Evolutionary conservation across 2,329 filamentous ascomycete species (phyloP).

Genomic region (Stromatinia cepivora): DNA sequence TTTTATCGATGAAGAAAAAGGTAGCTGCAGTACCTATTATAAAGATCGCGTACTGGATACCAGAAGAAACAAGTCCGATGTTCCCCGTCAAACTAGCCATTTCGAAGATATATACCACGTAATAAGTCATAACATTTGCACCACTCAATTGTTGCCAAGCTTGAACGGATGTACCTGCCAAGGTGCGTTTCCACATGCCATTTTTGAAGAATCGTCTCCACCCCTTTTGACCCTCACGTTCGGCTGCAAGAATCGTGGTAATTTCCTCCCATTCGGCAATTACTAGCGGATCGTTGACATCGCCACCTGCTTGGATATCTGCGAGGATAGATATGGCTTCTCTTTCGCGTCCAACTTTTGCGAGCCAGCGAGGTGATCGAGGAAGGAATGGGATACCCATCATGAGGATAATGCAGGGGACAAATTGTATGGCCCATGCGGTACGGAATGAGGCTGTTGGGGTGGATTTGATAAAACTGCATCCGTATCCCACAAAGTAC

Average conservation of each 20-base stretch:
- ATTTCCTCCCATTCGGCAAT: constrained; percentile 59
- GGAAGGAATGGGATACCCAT: constrained; percentile 48
- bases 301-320: constrained; percentile 56
- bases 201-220: constrained; percentile 47
- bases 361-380: constrained; percentile 53
- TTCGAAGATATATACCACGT: constrained; percentile 44
- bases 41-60: constrained; percentile 36
- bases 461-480: constrained; percentile 42
- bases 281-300: constrained; percentile 55
- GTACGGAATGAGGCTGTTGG: constrained; percentile 52
- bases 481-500: constrained; percentile 60
- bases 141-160: constrained; percentile 35
- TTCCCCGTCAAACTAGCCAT: constrained; percentile 44
- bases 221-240: constrained; percentile 35
- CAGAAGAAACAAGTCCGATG: constrained; percentile 39
- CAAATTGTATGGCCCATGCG: constrained; percentile 51
- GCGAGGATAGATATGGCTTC: constrained; percentile 52
- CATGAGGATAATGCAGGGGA: constrained; percentile 48
- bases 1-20: constrained; percentile 37
- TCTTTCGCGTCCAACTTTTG: constrained; percentile 49
- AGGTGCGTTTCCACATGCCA: constrained; percentile 57
- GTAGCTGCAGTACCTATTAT: constrained; percentile 31
- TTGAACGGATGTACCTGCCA: constrained; percentile 28
- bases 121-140: constrained; percentile 41
- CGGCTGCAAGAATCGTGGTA: constrained; percentile 41